Evolutionary conservation across 352 stramenopile species (phyloP).

Genomic region (Chrysophaeum taylorii): DNA sequence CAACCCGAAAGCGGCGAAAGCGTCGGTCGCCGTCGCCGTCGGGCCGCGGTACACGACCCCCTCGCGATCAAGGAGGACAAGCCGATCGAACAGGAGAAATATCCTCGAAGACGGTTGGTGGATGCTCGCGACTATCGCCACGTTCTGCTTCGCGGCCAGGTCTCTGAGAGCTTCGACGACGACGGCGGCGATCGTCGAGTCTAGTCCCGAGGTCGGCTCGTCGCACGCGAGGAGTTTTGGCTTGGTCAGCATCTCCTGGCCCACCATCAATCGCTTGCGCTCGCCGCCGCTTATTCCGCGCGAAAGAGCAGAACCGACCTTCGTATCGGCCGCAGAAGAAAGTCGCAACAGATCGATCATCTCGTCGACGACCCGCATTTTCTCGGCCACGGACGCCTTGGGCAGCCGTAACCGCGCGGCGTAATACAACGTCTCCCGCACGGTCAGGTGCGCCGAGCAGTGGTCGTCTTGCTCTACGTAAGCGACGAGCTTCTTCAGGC

Average conservation of each 20-base stretch:
- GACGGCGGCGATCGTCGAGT: constrained; percentile 71
- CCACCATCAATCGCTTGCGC: constrained; percentile 74
- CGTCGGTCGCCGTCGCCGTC: background rate
- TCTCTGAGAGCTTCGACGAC: constrained; percentile 75
- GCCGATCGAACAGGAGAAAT: constrained; percentile 45
- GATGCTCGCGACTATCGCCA: constrained; percentile 50
- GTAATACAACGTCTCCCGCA: constrained; percentile 68
- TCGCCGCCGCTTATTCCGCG: constrained; percentile 67
- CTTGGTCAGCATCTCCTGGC: constrained; percentile 64
- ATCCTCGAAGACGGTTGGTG: constrained; percentile 48
- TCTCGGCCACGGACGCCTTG: constrained; percentile 27
- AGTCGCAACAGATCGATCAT: constrained; percentile 43
- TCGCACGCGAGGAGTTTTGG: constrained; percentile 62
- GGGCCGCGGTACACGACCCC: background rate
- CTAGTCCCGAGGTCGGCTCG: constrained; percentile 78
- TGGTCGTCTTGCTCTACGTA: constrained; percentile 74
- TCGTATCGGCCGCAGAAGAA: constrained; percentile 38
- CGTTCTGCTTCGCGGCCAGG: constrained; percentile 46
- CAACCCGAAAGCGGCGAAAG: background rate
- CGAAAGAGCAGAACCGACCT: constrained; percentile 15
- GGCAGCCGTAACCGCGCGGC: constrained; percentile 64
- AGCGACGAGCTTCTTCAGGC: constrained; percentile 43
- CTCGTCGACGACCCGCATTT: constrained; percentile 41
- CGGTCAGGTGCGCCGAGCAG: constrained; percentile 69
- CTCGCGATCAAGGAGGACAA: constrained; percentile 35